These are phyloP conservation scores for Paramecium primaurelia DNA, from an alignment of 73 alveolate species.

Conservation along the genomic window DNA sequence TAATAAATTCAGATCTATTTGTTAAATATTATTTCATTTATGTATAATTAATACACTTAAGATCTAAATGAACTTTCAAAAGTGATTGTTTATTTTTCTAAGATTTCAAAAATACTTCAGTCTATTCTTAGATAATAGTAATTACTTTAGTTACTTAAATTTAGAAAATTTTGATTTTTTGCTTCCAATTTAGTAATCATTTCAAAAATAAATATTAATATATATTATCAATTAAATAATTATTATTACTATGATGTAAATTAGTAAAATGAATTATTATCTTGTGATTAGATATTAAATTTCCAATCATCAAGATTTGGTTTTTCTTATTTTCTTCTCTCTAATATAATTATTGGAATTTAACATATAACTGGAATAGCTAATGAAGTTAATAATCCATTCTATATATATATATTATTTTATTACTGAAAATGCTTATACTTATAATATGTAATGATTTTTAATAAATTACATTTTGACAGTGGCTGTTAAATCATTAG, in stretches of 20 bases:
- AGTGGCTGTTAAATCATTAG: neutral
- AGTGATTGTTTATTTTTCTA: neutral
- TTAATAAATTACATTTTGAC: neutral
- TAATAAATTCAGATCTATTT: neutral
- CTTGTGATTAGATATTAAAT: neutral
- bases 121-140: neutral
- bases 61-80: neutral
- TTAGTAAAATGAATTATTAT: neutral
- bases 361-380: neutral
- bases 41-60: neutral
- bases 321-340: neutral
- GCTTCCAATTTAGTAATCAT: slow-evolving; percentile 16
- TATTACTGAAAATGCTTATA: neutral
- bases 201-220: neutral
- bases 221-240: neutral
- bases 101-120: neutral
- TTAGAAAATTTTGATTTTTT: neutral
- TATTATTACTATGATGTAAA: neutral
- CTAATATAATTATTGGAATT: neutral
- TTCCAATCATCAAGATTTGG: neutral
- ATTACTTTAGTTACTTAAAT: slow-evolving; percentile 2
- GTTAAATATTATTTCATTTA: neutral
- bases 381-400: slow-evolving; percentile 1
- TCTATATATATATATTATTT: neutral
- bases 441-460: neutral